phyloP scores from a whole-genome alignment of 805 yeast genomes.

The Pichia scutulata region DNA sequence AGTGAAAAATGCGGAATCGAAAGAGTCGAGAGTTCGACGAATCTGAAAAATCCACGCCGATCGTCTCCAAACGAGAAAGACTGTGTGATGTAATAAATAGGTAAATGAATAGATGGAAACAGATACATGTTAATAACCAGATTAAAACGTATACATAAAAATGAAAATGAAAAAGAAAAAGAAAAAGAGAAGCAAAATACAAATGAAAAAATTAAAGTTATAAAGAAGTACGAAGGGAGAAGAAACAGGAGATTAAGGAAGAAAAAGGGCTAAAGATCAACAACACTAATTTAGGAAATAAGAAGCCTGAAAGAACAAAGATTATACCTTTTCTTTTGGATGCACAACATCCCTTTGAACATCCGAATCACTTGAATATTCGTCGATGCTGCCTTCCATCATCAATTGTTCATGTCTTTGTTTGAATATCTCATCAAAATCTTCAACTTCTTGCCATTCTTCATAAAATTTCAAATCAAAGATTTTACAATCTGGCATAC shows the following conservation, averaged over 20 bases:
- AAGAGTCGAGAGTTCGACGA: too few relatives aligned
- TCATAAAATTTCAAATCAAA: constrained; percentile 57
- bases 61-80: neutral
- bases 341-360: neutral
- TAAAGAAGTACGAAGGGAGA: neutral
- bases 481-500: constrained; percentile 32
- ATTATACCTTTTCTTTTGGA: neutral
- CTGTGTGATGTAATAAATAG: too few relatives aligned
- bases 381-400: neutral
- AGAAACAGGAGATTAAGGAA: too few relatives aligned
- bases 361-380: neutral
- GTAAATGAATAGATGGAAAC: too few relatives aligned
- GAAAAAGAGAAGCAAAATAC: too few relatives aligned
- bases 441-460: constrained; percentile 56
- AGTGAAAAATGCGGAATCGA: too few relatives aligned
- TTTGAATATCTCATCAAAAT: constrained; percentile 39
- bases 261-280: too few relatives aligned
- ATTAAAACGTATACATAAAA: too few relatives aligned
- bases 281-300: too few relatives aligned
- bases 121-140: neutral
- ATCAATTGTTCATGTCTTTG: neutral
- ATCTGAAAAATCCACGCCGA: neutral
- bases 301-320: neutral
- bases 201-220: neutral
- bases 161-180: too few relatives aligned